phyloP scores from a whole-genome alignment of 495 filamentous ascomycete species.

The Tricharina praecox region DNA sequence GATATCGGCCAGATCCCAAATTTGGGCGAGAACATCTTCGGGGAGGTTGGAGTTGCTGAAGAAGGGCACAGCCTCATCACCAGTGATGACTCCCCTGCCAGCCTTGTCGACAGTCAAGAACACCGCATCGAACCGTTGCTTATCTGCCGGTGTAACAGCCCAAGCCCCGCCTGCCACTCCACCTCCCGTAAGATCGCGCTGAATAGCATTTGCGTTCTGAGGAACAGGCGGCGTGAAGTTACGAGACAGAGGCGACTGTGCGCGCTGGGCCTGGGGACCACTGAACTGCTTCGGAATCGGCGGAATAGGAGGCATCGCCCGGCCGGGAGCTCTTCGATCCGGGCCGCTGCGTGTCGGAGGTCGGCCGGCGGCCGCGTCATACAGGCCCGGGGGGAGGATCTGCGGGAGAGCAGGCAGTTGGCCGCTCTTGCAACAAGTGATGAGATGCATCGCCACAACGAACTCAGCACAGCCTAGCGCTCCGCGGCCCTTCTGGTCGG shows the following conservation, averaged over 20 bases:
- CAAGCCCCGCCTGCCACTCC: no score
- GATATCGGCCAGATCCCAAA: slow-evolving; percentile 96
- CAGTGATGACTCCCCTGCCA: slow-evolving; percentile 66
- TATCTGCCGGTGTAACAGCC: slow-evolving; percentile 67
- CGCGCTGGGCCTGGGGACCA: slow-evolving; percentile 31
- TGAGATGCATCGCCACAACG: slow-evolving; percentile 93
- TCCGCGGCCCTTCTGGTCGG: slow-evolving; percentile 82
- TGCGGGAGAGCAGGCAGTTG: slow-evolving; percentile 60
- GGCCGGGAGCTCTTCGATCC: slow-evolving; percentile 18
- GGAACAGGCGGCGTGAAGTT: slow-evolving; percentile 24
- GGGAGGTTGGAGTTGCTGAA: slow-evolving; percentile 80
- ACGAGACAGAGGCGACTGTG: slow-evolving; percentile 24
- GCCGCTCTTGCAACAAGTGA: slow-evolving; percentile 77
- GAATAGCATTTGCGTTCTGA: slow-evolving; percentile 10
- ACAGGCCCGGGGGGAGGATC: slow-evolving; percentile 68
- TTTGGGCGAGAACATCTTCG: slow-evolving; percentile 80
- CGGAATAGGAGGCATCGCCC: slow-evolving; percentile 25
- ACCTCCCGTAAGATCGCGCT: slow-evolving; percentile 23
- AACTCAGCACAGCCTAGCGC: slow-evolving; percentile 82
- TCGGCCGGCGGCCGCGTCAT: slow-evolving; percentile 74
- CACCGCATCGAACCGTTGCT: slow-evolving; percentile 66
- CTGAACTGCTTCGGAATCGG: slow-evolving; percentile 59
- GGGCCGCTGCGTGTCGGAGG: slow-evolving; percentile 33
- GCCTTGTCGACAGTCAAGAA: slow-evolving; percentile 66
- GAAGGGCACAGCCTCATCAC: slow-evolving; percentile 86